Evolutionary conservation across 1,284 basidiomycete genomes (phyloP), one percentile per base, ranked within the genome.

Genomic region (Cryptococcus sp.): DNA sequence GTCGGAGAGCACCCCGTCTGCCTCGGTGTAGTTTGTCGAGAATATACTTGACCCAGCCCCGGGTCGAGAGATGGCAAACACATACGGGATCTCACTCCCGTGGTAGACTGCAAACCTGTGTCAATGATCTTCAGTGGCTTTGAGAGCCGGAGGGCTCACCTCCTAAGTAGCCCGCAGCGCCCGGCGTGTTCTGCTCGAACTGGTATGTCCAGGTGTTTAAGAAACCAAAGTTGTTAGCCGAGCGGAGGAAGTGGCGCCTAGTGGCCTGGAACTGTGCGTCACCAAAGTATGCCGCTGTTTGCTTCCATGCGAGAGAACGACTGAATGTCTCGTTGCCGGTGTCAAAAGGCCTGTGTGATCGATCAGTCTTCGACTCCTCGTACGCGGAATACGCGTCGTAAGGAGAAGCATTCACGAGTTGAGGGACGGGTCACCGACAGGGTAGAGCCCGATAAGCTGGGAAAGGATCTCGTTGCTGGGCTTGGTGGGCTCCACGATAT

Each of bases 271-370:
- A 73, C 1, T 49, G 44, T 0, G 57, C 65, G 46, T 75, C 73
- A 4, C 67, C 68, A 36, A 68, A 40, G 18, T 71, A 62, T 0
- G 73, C 64, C 0, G 71, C 53, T 0, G 53, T 45, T 36, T 66
- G 65, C 59, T 72, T 72, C 60, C 55, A 70, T 9, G 45, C 33
- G 36, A 64, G 53, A 13, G 46, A 6, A 5, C 62, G 49, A 1
- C 70, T 69, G 46, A 73, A 75, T 0, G 71, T 72, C 42, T 72
- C 54, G 56, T 72, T 72, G 24, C 73, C 75, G 1, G 71, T 73
- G 20, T 59, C 65, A 56, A 66, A 77, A 2, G 75, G 75, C 38
- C 66, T 66, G 36, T 46, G 8, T 15, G 16, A 12, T 4, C n/a
- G 18, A 36, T 38, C 11, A 37, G 48, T 20, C 39, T 16, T 35